Base-by-base conservation (phyloP, 805 yeast species). In the Jamesozyma gamospora region DNA sequence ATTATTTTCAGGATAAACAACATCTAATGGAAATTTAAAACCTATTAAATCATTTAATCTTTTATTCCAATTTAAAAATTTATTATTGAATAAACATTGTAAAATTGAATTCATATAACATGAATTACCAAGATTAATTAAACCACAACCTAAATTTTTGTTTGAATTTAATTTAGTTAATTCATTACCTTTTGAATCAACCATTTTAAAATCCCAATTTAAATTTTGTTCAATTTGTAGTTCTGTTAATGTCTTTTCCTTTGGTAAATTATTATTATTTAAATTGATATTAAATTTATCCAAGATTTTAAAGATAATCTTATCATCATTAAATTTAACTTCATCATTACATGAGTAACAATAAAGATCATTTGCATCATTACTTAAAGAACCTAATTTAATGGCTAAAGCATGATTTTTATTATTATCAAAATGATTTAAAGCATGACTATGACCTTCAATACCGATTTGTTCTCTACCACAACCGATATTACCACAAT, bases 391-490 rank as follows among this genome's bases (percentile, higher is more conserved):
- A 0, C 98, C 98, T 34, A 92, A 63, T 53, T 92, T 92, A 7
- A 88, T 83, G 0, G 96, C 95, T 14, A 88, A 75, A 2, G 85
- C 75, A 61, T 92, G 98, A 0, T 66, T 68, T 0, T 74, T 48
- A 11, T 53, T 37, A 0, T 44, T 28, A 21, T 21, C 74, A 53
- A 58, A 79, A 61, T 92, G 99, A 0, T 61, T 56, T 43, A 90
- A 64, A 0, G 95, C 97, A 59, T 92, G 98, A 0, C 95, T 79
- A 55, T 90, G 77, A 5, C 99, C 99, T n/a, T 87, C 81, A 11
- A 82, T 75, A 28, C 97, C 98, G 55, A 83, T 85, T 60, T 92
- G 98, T 26, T 79, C 78, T 47, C 99, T 69, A 5, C 99, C 99
- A 64, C 99, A 92, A 4, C 96, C 96, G 10, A 87, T 51, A n/a